These are phyloP conservation scores for Syncephalastrum monosporum DNA, from an alignment of 371 early-diverging fungal species.

Conservation along the genomic window DNA sequence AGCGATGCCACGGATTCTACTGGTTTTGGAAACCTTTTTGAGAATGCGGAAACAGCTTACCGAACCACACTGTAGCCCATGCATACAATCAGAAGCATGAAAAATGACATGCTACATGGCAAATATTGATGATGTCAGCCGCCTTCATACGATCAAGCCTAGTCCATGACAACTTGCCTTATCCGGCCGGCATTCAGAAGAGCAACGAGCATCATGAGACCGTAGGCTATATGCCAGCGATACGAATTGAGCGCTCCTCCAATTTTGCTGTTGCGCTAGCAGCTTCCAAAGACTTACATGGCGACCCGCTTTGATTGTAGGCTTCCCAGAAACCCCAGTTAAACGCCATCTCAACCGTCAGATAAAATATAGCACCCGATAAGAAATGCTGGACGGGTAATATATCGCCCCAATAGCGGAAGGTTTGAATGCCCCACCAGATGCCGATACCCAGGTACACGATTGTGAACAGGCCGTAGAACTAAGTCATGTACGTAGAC, in stretches of 20 bases:
- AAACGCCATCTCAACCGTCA: slow-evolving; percentile 87
- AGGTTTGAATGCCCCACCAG: slow-evolving; percentile 74
- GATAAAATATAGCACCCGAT: slow-evolving; percentile 76
- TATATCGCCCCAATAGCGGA: slow-evolving; percentile 82
- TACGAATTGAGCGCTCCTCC: neutral
- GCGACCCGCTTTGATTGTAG: slow-evolving; percentile 64
- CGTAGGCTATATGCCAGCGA: neutral
- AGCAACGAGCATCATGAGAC: neutral
- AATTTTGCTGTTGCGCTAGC: neutral
- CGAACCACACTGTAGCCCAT: slow-evolving; percentile 93
- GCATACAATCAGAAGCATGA: slow-evolving; percentile 89
- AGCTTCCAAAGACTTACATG: slow-evolving; percentile 36
- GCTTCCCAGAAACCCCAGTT: slow-evolving; percentile 84
- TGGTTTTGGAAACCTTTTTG: neutral
- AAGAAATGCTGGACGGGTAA: slow-evolving; percentile 88
- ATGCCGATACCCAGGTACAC: slow-evolving; percentile 71
- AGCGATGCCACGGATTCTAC: neutral
- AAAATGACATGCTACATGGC: slow-evolving; percentile 75
- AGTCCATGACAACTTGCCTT: neutral
- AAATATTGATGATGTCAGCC: neutral
- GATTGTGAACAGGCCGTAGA: slow-evolving; percentile 70
- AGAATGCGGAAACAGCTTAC: slow-evolving; percentile 34
- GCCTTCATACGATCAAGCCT: too few species aligned
- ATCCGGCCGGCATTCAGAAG: neutral
- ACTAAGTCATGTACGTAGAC: slow-evolving; percentile 22